phyloP scores from a whole-genome alignment of 768 basidiomycete genomes.

The Pisolithus microcarpus region DNA sequence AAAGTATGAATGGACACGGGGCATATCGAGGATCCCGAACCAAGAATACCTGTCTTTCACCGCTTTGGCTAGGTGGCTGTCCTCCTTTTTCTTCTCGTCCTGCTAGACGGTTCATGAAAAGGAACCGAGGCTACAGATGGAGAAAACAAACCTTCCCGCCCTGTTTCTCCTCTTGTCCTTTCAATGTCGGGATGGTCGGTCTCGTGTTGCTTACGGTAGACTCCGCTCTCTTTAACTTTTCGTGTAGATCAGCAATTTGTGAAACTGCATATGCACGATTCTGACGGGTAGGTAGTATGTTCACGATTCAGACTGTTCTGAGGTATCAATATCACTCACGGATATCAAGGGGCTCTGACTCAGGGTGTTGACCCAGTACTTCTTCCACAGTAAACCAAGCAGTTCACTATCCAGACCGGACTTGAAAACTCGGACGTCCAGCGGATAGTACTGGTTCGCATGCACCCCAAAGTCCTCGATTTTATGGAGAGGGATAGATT shows the following conservation, averaged over 20 bases:
- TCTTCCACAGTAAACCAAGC: constrained; percentile 92
- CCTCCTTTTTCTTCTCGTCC: constrained; percentile 80
- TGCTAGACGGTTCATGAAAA: constrained; percentile 17
- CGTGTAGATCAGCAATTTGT: constrained; percentile 82
- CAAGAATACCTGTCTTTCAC: constrained; percentile 74
- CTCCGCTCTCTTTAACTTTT: constrained; percentile 78
- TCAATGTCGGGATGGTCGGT: constrained; percentile 44
- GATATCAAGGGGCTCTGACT: constrained; percentile 90
- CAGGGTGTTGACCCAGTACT: constrained; percentile 98
- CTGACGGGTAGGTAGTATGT: constrained; percentile 33
- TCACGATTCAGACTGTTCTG: not conserved
- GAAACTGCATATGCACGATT: constrained; percentile 92
- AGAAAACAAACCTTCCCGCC: constrained; percentile 34
- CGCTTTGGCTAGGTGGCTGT: constrained; percentile 80
- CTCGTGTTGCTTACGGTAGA: constrained; percentile 50
- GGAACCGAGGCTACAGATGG: not conserved
- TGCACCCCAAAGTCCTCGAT: constrained; percentile 99
- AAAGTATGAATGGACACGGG: not conserved
- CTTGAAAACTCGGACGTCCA: constrained; percentile 95
- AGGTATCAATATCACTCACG: constrained; percentile 36
- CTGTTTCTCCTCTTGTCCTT: constrained; percentile 42
- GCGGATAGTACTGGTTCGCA: constrained; percentile 89
- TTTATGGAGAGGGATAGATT: constrained; percentile 93
- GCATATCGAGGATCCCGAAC: not conserved
- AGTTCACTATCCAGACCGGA: constrained; percentile 81